phyloP scores from a whole-genome alignment of 169 alveolate species.

The Theileria parva region DNA sequence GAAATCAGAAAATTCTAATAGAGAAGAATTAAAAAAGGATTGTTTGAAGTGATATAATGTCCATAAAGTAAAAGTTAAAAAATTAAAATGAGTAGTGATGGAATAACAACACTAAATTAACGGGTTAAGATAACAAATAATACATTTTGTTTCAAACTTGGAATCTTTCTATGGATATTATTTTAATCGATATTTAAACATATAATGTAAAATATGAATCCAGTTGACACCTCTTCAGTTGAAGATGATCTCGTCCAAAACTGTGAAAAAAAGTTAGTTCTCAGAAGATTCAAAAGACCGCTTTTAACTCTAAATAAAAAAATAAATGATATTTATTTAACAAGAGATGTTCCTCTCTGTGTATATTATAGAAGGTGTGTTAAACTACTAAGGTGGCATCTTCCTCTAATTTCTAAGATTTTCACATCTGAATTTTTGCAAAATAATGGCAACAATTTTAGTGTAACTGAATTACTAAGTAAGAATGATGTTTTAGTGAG shows the following conservation, averaged over 20 bases:
- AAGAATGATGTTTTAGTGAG: conserved; percentile 21
- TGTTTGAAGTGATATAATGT: not conserved
- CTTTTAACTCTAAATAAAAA: conserved; percentile 37
- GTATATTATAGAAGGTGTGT: conserved; percentile 54
- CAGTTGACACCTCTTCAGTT: too few species aligned
- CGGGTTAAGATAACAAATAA: not conserved
- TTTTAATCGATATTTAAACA: too few species aligned
- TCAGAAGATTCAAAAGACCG: conserved; percentile 38
- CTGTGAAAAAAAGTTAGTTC: not conserved
- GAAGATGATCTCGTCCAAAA: too few species aligned
- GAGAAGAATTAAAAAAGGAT: not conserved
- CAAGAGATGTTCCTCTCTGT: conserved; percentile 46
- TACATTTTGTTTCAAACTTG: not conserved
- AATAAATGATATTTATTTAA: conserved; percentile 57
- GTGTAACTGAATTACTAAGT: conserved; percentile 30
- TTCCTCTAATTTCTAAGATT: conserved; percentile 21
- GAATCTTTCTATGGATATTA: too few species aligned
- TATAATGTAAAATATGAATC: too few species aligned
- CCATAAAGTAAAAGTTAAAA: not conserved
- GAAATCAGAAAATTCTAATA: not conserved
- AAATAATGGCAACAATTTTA: conserved; percentile 13
- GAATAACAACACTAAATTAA: not conserved
- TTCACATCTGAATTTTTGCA: conserved; percentile 13
- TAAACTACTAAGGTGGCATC: conserved; percentile 46
- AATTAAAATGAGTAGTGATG: not conserved